Conservation (phyloP, 768 basidiomycete species). For the Tephrocybe sp. region DNA sequence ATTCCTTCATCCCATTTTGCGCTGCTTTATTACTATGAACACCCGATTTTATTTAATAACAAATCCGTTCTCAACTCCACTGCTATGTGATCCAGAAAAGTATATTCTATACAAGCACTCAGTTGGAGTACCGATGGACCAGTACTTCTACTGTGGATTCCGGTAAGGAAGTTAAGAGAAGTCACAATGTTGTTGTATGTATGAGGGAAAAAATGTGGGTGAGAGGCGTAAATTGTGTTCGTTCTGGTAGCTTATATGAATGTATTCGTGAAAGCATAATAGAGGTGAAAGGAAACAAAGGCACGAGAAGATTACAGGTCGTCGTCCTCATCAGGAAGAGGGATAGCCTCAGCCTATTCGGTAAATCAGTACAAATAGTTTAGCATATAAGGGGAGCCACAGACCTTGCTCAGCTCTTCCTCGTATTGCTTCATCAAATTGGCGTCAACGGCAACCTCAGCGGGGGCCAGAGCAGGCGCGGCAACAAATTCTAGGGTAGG, state of each 20-base stretch:
- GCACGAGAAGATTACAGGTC: constrained; percentile 54
- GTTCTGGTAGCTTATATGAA: constrained; percentile 25
- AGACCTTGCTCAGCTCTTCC: constrained; percentile 68
- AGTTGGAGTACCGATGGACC: constrained; percentile 11
- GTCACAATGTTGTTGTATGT: constrained; percentile 10
- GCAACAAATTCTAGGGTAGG: constrained; percentile 91
- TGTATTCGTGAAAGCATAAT: constrained; percentile 22
- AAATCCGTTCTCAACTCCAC: too few species aligned
- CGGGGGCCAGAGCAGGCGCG: constrained; percentile 92
- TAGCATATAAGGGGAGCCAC: constrained; percentile 12
- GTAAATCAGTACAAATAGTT: neutral
- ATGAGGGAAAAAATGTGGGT: constrained; percentile 9
- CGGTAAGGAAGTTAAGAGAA: constrained; percentile 14
- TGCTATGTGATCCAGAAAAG: neutral
- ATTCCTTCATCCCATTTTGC: too few species aligned
- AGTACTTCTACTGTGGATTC: constrained; percentile 20
- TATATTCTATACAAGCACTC: constrained; percentile 19
- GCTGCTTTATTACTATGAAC: too few species aligned
- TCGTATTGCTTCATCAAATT: constrained; percentile 79
- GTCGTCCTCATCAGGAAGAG: constrained; percentile 97
- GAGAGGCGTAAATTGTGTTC: constrained; percentile 25
- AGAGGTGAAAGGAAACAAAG: constrained; percentile 18
- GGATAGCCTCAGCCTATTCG: constrained; percentile 83
- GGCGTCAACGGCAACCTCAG: constrained; percentile 85
- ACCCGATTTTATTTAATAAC: too few species aligned